These are phyloP conservation scores for Osmanthus fragrans DNA, from an alignment of 257 asterid species.

Conservation along the genomic window DNA sequence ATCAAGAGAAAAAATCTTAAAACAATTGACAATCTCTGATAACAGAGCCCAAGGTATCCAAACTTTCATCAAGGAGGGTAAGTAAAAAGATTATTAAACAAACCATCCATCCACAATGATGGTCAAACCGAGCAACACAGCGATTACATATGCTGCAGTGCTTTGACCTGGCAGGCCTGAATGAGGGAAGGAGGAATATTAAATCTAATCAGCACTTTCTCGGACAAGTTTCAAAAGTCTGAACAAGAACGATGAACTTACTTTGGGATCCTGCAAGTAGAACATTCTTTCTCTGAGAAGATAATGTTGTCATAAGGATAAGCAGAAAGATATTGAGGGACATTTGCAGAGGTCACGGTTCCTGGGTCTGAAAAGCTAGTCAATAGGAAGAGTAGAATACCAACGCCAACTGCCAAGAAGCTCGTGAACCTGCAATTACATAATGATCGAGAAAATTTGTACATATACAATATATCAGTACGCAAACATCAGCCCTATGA, in stretches of 20 bases:
- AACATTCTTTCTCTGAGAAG: conserved; percentile 80
- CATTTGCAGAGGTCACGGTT: conserved; percentile 72
- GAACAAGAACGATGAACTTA: conserved; percentile 38
- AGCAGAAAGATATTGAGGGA: conserved; percentile 70
- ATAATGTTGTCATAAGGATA: conserved; percentile 89
- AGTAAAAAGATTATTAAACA: conserved; percentile 29
- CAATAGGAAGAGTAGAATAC: conserved; percentile 78
- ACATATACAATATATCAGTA: conserved; percentile 18
- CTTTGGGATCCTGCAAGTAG: conserved; percentile 96
- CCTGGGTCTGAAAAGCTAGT: conserved; percentile 99
- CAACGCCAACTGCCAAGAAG: conserved; percentile 89
- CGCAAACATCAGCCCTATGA: conserved; percentile 21
- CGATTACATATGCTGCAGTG: conserved; percentile 93
- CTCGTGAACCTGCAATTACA: conserved; percentile 69
- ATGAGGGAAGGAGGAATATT: conserved; percentile 17
- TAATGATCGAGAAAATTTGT: conserved; percentile 21
- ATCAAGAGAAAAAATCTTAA: conserved; percentile 16
- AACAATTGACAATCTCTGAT: conserved; percentile 10
- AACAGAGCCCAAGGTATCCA: conserved; percentile 3
- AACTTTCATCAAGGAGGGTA: conserved; percentile 17
- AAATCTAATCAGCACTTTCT: conserved; percentile 23
- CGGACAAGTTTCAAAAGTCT: conserved; percentile 12
- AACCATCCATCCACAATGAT: conserved; percentile 99
- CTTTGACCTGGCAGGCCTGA: conserved; percentile 97
- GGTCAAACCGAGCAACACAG: conserved; percentile 98